phyloP scores from a whole-genome alignment of 495 filamentous ascomycete species.

The Elaphomyces granulatus region DNA sequence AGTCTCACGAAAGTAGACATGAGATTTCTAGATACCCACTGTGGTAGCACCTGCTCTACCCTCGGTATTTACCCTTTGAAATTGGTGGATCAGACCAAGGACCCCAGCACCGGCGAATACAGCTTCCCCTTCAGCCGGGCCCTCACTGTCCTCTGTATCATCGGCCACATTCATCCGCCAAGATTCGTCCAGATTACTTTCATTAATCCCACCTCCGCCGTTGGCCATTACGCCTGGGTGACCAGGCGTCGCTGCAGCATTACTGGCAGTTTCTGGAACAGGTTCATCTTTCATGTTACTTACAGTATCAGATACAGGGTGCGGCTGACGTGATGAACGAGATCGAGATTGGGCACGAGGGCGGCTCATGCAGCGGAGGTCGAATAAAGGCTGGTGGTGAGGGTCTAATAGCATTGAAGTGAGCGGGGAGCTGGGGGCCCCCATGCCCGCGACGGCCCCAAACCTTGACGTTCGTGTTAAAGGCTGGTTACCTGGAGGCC shows the following conservation, averaged over 20 bases:
- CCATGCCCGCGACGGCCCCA: constrained; percentile 14
- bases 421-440: constrained; percentile 24
- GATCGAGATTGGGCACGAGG: constrained; percentile 38
- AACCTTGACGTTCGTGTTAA: constrained; percentile 17
- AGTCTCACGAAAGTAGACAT: too few relatives aligned
- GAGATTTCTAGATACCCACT: too few relatives aligned
- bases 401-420: constrained; percentile 70
- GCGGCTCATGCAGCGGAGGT: constrained; percentile 28
- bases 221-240: constrained; percentile 24
- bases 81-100: constrained; percentile 76
- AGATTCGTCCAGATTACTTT: constrained; percentile 48
- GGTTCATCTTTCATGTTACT: constrained; percentile 29
- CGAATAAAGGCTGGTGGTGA: constrained; percentile 63
- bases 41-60: constrained; percentile 30
- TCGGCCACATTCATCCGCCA: constrained; percentile 46
- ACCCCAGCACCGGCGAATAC: constrained; percentile 49
- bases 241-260: constrained; percentile 10
- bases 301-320: too few relatives aligned
- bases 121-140: constrained; percentile 35
- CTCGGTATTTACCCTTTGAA: constrained; percentile 70
- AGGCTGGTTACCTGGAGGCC: constrained; percentile 19
- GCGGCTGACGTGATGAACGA: constrained; percentile 25
- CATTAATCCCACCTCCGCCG: constrained; percentile 31
- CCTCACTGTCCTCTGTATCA: constrained; percentile 29
- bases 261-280: constrained; percentile 24